Evolutionary conservation across 2,329 filamentous ascomycete genomes (phyloP).

Genomic region (Ophiosphaerella narmari): DNA sequence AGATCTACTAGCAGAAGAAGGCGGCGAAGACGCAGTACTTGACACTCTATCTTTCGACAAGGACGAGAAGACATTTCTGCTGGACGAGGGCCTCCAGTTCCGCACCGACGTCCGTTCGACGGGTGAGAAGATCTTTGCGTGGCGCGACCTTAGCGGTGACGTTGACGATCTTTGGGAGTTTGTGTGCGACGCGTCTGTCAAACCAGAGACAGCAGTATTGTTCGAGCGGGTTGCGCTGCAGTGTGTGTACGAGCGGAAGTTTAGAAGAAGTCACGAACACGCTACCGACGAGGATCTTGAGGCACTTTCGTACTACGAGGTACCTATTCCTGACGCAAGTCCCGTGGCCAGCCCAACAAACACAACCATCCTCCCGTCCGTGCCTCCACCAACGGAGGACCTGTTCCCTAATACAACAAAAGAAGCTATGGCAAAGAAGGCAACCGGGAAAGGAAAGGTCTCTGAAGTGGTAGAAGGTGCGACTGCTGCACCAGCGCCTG

Average conservation of each 20-base stretch:
- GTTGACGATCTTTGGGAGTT: slow-evolving; percentile 96
- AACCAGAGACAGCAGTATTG: slow-evolving; percentile 71
- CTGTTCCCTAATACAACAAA: slow-evolving; percentile 43
- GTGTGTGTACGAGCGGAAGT: slow-evolving; percentile 98
- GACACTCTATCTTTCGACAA: slow-evolving; percentile 78
- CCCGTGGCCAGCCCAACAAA: slow-evolving; percentile 57
- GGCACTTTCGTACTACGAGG: slow-evolving; percentile 78
- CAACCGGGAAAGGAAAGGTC: slow-evolving; percentile 35
- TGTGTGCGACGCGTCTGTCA: slow-evolving; percentile 79
- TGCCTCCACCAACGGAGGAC: slow-evolving; percentile 36
- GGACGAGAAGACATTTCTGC: slow-evolving; percentile 95
- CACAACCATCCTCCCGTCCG: slow-evolving; percentile 43
- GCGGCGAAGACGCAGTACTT: slow-evolving; percentile 77
- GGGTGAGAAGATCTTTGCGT: slow-evolving; percentile 86
- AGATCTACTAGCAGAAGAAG: slow-evolving; percentile 86
- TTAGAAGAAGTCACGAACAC: slow-evolving; percentile 75
- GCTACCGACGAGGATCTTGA: slow-evolving; percentile 81
- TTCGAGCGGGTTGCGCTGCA: slow-evolving; percentile 85
- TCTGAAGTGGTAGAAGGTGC: slow-evolving; percentile 49
- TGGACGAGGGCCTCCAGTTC: slow-evolving; percentile 91
- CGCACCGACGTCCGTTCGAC: slow-evolving; percentile 79
- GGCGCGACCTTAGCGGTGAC: slow-evolving; percentile 94
- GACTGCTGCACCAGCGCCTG: slow-evolving; percentile 65
- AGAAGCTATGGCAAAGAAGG: slow-evolving; percentile 51
- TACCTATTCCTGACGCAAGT: slow-evolving; percentile 64